Percentiles rank a stretch among this genome's conserved stretches.
Evolutionary conservation across 805 yeast genomes (phyloP).

Genomic region (Starmerella kuoi): DNA sequence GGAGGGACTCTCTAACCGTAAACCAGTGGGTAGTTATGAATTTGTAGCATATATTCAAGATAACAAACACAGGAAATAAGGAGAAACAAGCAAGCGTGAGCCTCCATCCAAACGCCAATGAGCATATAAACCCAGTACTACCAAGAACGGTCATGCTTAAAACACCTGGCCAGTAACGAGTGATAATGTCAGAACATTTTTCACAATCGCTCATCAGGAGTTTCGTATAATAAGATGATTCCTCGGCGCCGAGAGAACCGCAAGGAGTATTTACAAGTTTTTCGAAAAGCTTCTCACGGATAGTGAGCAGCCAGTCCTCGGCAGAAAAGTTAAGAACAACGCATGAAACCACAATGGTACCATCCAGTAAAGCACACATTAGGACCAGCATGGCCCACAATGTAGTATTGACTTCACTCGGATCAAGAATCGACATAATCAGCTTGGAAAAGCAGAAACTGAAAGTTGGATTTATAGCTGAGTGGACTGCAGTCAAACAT

Average conservation of each 20-base stretch:
- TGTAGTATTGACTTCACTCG: slow-evolving; percentile 25
- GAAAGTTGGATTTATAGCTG: slow-evolving; percentile 61
- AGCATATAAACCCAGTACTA: slow-evolving; percentile 60
- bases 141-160: slow-evolving; percentile 45
- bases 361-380: slow-evolving; percentile 51
- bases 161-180: slow-evolving; percentile 47
- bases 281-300: slow-evolving; percentile 41
- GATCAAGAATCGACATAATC: slow-evolving; percentile 49
- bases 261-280: slow-evolving; percentile 37
- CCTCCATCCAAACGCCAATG: slow-evolving; percentile 72
- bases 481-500: slow-evolving; percentile 41
- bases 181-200: slow-evolving; percentile 54
- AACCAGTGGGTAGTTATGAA: slow-evolving; percentile 23
- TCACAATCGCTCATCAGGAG: slow-evolving; percentile 70
- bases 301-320: slow-evolving; percentile 50
- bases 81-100: slow-evolving; percentile 71
- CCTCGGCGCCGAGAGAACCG: slow-evolving; percentile 34
- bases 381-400: slow-evolving; percentile 61
- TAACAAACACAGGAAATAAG: slow-evolving; percentile 50
- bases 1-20: slow-evolving; percentile 10
- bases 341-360: slow-evolving; percentile 40
- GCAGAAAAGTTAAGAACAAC: slow-evolving; percentile 44
- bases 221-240: slow-evolving; percentile 43
- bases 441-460: slow-evolving; percentile 66
- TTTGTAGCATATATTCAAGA: slow-evolving; percentile 44